These are phyloP conservation scores for Sporisorium scitamineum DNA, from an alignment of 1,284 basidiomycete species.

Conservation along the genomic window DNA sequence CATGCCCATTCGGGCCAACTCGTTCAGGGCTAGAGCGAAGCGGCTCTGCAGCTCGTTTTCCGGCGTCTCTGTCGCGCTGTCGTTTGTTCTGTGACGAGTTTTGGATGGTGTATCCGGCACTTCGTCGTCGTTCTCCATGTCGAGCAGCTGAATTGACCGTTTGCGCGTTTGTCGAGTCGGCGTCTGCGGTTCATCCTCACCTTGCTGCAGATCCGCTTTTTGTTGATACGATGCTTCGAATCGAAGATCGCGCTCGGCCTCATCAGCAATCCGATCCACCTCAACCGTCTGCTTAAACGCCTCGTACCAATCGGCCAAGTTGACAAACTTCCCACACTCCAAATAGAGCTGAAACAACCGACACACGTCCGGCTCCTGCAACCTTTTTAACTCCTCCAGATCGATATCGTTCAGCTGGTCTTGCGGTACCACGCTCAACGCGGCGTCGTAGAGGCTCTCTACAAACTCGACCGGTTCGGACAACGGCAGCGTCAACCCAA, in stretches of 20 bases:
- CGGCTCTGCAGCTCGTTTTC: slow-evolving; percentile 50
- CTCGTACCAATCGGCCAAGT: slow-evolving; percentile 65
- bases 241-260: slow-evolving; percentile 4
- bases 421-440: slow-evolving; percentile 32
- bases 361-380: slow-evolving; percentile 57
- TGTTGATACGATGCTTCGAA: background rate
- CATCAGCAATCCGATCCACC: slow-evolving; percentile 10
- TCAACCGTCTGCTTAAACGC: slow-evolving; percentile 59
- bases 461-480: slow-evolving; percentile 35
- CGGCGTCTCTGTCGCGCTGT: background rate
- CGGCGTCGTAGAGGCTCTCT: slow-evolving; percentile 43
- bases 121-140: slow-evolving; percentile 19
- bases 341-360: slow-evolving; percentile 56
- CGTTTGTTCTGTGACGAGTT: background rate
- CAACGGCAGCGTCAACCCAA: slow-evolving; percentile 29
- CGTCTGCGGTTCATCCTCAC: slow-evolving; percentile 1
- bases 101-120: slow-evolving; percentile 28
- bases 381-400: slow-evolving; percentile 2
- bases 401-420: slow-evolving; percentile 28
- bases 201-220: slow-evolving; percentile 3
- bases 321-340: slow-evolving; percentile 63
- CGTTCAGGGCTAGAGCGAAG: slow-evolving; percentile 62
- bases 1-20: slow-evolving; percentile 63
- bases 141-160: slow-evolving; percentile 4
- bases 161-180: slow-evolving; percentile 16